A percentile compares a stretch with the other conserved stretches of the same genome.
Evolutionary conservation across 108 stramenopile genomes (phyloP).

Genomic region (Skeletonema potamos): DNA sequence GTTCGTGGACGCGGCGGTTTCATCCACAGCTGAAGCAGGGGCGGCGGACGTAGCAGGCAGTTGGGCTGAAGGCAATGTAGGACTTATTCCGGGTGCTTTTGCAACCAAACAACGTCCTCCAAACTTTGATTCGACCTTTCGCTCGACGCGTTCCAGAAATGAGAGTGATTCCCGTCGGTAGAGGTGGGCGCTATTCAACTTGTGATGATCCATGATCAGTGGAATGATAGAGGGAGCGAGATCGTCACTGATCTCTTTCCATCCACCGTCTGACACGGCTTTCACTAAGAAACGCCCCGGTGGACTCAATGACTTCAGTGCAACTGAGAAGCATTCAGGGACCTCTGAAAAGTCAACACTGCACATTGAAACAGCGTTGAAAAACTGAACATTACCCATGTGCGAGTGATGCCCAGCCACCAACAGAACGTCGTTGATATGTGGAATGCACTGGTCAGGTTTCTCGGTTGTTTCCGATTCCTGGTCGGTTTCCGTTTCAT

Average conservation of each 20-base stretch:
- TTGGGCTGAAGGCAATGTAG: background rate
- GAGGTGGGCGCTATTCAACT: background rate
- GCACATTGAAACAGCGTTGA: background rate
- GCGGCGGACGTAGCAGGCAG: background rate
- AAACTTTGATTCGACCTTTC: background rate
- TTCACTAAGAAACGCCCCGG: slow-evolving; percentile 1
- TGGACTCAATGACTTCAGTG: background rate
- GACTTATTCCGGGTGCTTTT: background rate
- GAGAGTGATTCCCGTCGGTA: background rate
- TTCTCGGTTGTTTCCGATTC: background rate
- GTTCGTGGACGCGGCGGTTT: background rate
- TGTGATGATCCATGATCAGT: background rate
- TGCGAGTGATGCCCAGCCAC: background rate
- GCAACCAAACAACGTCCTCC: background rate
- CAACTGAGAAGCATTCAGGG: background rate
- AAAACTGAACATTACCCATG: background rate
- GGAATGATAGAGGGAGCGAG: background rate
- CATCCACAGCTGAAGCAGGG: background rate
- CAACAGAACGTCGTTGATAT: background rate
- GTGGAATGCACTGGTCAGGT: background rate
- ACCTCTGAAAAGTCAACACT: background rate
- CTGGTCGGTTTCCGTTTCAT: background rate
- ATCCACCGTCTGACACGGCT: background rate
- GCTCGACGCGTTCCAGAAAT: background rate
- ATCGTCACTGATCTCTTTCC: background rate